phyloP scores from a whole-genome alignment of 129 eudicot genomes.

The Sambucus nigra region DNA sequence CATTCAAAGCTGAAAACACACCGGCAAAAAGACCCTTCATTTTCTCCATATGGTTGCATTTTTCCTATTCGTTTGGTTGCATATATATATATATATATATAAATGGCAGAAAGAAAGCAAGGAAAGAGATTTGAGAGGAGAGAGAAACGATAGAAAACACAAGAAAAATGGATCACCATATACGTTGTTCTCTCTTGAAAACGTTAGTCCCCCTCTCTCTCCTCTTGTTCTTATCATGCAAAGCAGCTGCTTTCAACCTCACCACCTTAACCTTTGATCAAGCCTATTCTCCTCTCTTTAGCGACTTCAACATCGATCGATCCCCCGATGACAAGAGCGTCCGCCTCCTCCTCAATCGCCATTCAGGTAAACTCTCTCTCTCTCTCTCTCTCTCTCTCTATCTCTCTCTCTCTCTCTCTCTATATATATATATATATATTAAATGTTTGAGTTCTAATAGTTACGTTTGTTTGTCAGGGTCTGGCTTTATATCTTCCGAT shows the following conservation, averaged over 20 bases:
- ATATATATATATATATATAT: not conserved
- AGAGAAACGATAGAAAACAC: not conserved
- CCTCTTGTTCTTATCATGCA: conserved; percentile 5
- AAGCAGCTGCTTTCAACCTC: conserved; percentile 34
- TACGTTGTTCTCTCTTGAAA: conserved; percentile 5
- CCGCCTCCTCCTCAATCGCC: conserved; percentile 80
- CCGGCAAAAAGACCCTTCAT: too few relatives aligned
- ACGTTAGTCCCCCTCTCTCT: conserved; percentile 5
- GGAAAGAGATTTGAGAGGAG: conserved; percentile 8
- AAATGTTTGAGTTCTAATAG: too few relatives aligned
- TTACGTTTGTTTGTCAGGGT: conserved; percentile 51
- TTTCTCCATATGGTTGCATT: not conserved
- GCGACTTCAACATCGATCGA: conserved; percentile 70
- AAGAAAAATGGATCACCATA: conserved; percentile 8
- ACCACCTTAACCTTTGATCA: conserved; percentile 50
- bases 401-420: not conserved
- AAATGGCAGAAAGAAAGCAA: conserved; percentile 2
- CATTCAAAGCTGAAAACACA: too few relatives aligned
- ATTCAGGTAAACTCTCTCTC: conserved; percentile 41
- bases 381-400: not conserved
- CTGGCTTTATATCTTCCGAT: conserved; percentile 79
- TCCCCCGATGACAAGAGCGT: conserved; percentile 54
- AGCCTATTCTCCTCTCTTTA: conserved; percentile 77
- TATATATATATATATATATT: not conserved
- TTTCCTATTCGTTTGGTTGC: not conserved